These are phyloP conservation scores for Eucalyptus cloeziana DNA, from an alignment of 345 rosid species.

Conservation along the genomic window DNA sequence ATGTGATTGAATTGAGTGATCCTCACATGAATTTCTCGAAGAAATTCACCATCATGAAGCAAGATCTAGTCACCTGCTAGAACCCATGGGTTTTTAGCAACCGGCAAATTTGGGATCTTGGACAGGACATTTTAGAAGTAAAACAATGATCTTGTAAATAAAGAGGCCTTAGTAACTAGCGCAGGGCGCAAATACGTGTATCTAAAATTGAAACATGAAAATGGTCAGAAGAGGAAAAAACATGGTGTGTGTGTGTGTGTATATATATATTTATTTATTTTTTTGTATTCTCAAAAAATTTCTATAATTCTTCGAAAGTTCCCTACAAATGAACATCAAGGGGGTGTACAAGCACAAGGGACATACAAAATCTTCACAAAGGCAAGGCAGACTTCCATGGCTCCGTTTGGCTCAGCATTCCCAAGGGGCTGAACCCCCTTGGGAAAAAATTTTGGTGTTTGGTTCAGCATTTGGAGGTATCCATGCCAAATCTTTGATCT, in stretches of 20 bases:
- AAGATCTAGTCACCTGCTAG: neutral
- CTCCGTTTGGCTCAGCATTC: too few relatives aligned
- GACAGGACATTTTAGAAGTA: neutral
- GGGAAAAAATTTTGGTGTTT: too few relatives aligned
- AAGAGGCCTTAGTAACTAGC: neutral
- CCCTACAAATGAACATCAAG: neutral
- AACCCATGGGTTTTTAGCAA: neutral
- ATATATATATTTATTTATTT: too few relatives aligned
- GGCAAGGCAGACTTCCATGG: neutral
- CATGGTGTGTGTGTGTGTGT: rapidly evolving
- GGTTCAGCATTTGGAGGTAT: too few relatives aligned
- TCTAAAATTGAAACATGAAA: neutral
- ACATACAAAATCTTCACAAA: neutral
- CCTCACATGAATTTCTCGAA: too few relatives aligned
- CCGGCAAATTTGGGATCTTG: neutral
- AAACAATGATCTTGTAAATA: neutral
- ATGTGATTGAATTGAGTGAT: neutral
- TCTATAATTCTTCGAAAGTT: neutral
- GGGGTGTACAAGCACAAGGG: neutral
- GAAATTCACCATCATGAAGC: neutral
- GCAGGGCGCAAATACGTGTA: neutral
- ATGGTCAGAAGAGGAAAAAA: neutral
- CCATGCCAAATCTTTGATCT: too few relatives aligned
- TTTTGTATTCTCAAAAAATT: neutral
- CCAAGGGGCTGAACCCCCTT: too few relatives aligned